Conservation (phyloP, 1,139 yeast species). For the Hanseniaspora gamundiae region DNA sequence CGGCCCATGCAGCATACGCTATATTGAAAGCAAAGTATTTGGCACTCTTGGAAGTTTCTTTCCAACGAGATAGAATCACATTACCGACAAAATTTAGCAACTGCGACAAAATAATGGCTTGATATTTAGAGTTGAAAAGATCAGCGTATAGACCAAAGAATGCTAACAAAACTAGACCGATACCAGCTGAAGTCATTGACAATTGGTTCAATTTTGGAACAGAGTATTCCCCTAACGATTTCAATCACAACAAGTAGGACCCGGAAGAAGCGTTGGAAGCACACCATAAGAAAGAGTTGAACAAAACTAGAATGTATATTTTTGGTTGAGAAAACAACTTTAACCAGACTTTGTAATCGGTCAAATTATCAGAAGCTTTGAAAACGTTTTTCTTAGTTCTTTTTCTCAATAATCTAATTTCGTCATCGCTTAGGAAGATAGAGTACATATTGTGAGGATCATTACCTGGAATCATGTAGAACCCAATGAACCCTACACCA, state of each 20-base stretch:
- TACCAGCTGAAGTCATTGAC: constrained; percentile 38
- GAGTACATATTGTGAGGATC: constrained; percentile 52
- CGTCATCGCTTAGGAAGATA: constrained; percentile 43
- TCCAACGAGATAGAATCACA: constrained; percentile 35
- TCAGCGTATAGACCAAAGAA: constrained; percentile 38
- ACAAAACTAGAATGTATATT: constrained; percentile 37
- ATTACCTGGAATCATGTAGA: constrained; percentile 48
- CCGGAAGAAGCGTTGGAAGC: constrained; percentile 41
- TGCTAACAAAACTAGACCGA: constrained; percentile 38
- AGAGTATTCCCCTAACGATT: constrained; percentile 31
- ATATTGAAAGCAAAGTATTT: constrained; percentile 38
- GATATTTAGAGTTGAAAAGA: constrained; percentile 42
- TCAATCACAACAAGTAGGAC: constrained; percentile 41
- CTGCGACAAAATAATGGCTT: constrained; percentile 45
- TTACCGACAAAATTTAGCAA: constrained; percentile 33
- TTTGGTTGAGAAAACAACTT: constrained; percentile 43
- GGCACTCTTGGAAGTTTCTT: constrained; percentile 29
- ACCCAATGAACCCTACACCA: constrained; percentile 49
- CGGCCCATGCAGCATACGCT: constrained; percentile 34
- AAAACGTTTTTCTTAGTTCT: constrained; percentile 34
- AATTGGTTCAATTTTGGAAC: constrained; percentile 30
- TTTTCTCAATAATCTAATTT: constrained; percentile 43
- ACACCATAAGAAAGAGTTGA: constrained; percentile 57
- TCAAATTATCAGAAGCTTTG: constrained; percentile 18
- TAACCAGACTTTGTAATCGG: constrained; percentile 34